Evolutionary conservation across 805 yeast genomes (phyloP), one percentile per base, ranked within the genome.

Genomic region (Tetrapisispora nanseiensis): DNA sequence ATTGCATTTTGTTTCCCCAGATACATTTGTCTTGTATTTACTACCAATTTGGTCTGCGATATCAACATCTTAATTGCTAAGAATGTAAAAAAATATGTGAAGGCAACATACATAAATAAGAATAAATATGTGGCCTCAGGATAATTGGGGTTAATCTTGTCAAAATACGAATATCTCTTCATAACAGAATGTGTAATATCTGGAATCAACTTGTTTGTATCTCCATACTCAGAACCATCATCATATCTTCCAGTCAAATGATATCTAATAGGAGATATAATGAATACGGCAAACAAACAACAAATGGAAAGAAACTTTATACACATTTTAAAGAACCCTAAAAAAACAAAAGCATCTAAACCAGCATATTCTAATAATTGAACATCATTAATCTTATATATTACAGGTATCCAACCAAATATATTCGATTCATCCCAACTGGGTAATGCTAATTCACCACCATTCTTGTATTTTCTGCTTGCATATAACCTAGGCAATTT

Each of bases 301-400:
- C 87, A 80, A 1, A 75, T 63, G 2, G 75, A 62, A 20, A 90
- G 62, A 8, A 85, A 66, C 57, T 77, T 76, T 38, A 89, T 84
- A 46, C 92, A 75, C 84, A 87, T 85, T 46, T 84, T 81, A 72
- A 92, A 92, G 59, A 90, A 89, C 3, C 87, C 87, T 26, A 90
- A 64, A 55, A 85, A 90, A 37, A 92, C 97, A 63, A 75, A 87
- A 0, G 97, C 97, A 65, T 90, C 98, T 34, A 90, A 64, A 0
- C 98, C 98, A 2, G 97, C 95, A 54, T 80, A 82, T 46, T 86
- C 90, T 39, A 90, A 69, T 2, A 92, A 74, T 44, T 86, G 87
- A 13, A 74, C 70, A 51, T 90, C 97, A 21, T 72, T 68, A 16
- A 89, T 78, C 11, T 62, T 61, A 56, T 74, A 75, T 12, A 90